These are phyloP conservation scores for Trametes maxima DNA, from an alignment of 768 basidiomycete genomes.

Conservation along the genomic window DNA sequence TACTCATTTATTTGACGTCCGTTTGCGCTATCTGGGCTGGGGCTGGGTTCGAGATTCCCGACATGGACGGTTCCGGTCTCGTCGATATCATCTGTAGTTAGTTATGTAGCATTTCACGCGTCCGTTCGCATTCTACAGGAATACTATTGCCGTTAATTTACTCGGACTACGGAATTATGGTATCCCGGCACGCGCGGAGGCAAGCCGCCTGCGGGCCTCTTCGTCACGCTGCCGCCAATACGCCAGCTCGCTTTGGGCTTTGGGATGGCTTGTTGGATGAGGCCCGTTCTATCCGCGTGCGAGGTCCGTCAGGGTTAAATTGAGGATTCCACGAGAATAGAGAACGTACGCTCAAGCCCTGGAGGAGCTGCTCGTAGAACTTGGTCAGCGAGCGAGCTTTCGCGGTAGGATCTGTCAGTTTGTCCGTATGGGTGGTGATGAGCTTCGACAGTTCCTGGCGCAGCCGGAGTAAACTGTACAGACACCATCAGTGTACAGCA, in stretches of 20 bases:
- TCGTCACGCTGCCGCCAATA: constrained; percentile 90
- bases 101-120: constrained; percentile 2
- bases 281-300: constrained; percentile 54
- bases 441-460: constrained; percentile 82
- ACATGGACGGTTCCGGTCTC: constrained; percentile 1
- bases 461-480: constrained; percentile 72
- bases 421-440: constrained; percentile 70
- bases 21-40: not conserved
- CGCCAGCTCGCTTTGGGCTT: constrained; percentile 82
- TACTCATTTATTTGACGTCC: not conserved
- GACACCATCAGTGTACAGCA: not conserved
- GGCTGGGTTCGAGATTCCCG: not conserved
- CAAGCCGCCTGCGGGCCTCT: constrained; percentile 54
- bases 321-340: not conserved
- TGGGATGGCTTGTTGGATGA: constrained; percentile 75
- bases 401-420: constrained; percentile 58
- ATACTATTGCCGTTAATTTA: constrained; percentile 1
- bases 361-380: constrained; percentile 77
- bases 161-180: not conserved
- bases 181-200: constrained; percentile 23
- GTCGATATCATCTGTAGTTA: not conserved
- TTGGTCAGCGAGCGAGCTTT: constrained; percentile 70
- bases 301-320: not conserved
- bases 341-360: constrained; percentile 69
- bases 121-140: not conserved